Evolutionary conservation across 116 monocot species (phyloP).

Genomic region (Iris pallida): DNA sequence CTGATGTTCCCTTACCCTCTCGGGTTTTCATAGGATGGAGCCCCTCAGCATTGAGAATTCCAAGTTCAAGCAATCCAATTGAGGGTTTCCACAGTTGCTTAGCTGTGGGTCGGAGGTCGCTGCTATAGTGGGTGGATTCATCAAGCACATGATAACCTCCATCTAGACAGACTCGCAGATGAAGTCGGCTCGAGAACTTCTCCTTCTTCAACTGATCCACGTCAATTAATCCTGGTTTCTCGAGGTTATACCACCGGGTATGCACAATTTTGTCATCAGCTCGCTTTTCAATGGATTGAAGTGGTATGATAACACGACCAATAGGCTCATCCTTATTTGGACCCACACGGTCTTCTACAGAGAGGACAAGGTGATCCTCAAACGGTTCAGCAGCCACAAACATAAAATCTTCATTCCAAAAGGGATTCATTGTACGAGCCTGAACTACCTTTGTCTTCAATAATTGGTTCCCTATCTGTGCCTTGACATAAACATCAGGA

Average conservation of each 20-base stretch:
- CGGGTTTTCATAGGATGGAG: constrained; percentile 70
- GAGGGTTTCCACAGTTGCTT: constrained; percentile 67
- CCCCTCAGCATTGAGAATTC: constrained; percentile 46
- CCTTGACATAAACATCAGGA: constrained; percentile 61
- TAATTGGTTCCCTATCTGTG: constrained; percentile 51
- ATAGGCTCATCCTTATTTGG: constrained; percentile 62
- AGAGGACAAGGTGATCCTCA: constrained; percentile 63
- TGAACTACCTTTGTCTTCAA: constrained; percentile 41
- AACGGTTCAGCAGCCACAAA: constrained; percentile 88
- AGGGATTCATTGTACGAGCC: constrained; percentile 29
- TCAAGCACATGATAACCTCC: constrained; percentile 84
- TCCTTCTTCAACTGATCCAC: constrained; percentile 69
- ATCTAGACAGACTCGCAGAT: constrained; percentile 61
- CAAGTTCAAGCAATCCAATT: constrained; percentile 73
- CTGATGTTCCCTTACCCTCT: constrained; percentile 59
- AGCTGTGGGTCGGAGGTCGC: constrained; percentile 73
- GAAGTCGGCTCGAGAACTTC: constrained; percentile 55
- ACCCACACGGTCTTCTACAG: constrained; percentile 62
- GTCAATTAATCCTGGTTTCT: constrained; percentile 50
- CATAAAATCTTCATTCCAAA: constrained; percentile 82
- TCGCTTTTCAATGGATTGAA: constrained; percentile 47
- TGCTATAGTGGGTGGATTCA: constrained; percentile 74
- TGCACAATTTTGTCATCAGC: constrained; percentile 47
- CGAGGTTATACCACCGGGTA: constrained; percentile 57
- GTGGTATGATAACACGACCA: constrained; percentile 43